Evolutionary conservation across 805 yeast genomes (phyloP).

Genomic region (Komagataella pseudopastoris): DNA sequence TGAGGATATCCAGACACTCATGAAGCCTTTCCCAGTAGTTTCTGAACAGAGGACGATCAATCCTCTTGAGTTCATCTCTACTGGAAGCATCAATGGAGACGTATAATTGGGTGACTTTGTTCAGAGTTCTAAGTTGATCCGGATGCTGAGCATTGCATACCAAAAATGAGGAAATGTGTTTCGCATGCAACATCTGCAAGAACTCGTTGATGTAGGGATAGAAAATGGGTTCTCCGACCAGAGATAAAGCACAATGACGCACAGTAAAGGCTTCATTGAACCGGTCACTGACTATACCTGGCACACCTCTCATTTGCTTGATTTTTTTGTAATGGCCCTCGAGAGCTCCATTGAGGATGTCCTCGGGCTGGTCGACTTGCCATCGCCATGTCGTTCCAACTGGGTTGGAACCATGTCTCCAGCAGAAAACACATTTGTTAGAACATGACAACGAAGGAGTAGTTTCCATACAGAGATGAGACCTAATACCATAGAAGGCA

Average conservation of each 20-base stretch:
- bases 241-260: conserved; percentile 80
- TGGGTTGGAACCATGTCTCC: conserved; percentile 97
- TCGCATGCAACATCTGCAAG: conserved; percentile 64
- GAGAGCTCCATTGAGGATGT: conserved; percentile 71
- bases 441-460: conserved; percentile 92
- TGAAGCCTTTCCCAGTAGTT: conserved; percentile 89
- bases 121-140: conserved; percentile 52
- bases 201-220: conserved; percentile 86
- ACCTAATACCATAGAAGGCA: conserved; percentile 82
- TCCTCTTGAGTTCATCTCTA: conserved; percentile 61
- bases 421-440: conserved; percentile 90
- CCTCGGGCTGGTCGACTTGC: conserved; percentile 87
- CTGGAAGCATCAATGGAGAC: conserved; percentile 94
- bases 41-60: conserved; percentile 78
- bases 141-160: conserved; percentile 98
- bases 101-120: conserved; percentile 79
- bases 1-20: conserved; percentile 66
- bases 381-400: conserved; percentile 95
- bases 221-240: conserved; percentile 92
- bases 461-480: conserved; percentile 92
- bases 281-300: conserved; percentile 82
- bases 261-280: conserved; percentile 86
- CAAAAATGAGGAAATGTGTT: conserved; percentile 71
- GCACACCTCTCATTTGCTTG: conserved; percentile 91
- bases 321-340: conserved; percentile 85